A percentile compares a stretch with the other conserved stretches of the same genome.
phyloP scores from a whole-genome alignment of 2,329 filamentous ascomycete species.

The Ophiostoma triangulosporum region DNA sequence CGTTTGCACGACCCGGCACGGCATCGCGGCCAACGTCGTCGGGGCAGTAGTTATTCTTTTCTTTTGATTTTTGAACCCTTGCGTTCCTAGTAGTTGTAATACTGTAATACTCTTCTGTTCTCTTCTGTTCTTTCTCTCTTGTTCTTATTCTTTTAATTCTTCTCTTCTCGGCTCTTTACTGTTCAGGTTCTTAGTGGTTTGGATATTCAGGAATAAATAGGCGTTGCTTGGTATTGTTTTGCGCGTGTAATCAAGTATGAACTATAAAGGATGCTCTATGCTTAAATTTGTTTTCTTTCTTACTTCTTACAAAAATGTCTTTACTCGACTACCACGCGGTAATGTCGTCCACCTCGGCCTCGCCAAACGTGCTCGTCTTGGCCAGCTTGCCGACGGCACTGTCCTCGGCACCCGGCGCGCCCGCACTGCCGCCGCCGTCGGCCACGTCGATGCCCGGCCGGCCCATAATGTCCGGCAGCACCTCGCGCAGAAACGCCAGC shows the following conservation, averaged over 20 bases:
- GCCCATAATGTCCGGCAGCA: constrained; percentile 78
- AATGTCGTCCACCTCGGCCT: constrained; percentile 92
- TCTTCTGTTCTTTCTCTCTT: too few relatives aligned
- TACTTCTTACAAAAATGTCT: too few relatives aligned
- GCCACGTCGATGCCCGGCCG: constrained; percentile 19
- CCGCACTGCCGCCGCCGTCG: constrained; percentile 21
- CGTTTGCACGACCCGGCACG: constrained; percentile 21
- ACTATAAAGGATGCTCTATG: too few relatives aligned
- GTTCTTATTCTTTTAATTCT: too few relatives aligned
- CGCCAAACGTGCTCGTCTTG: constrained; percentile 86
- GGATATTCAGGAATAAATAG: too few relatives aligned
- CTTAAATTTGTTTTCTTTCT: too few relatives aligned
- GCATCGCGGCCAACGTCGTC: not conserved
- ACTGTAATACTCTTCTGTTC: too few relatives aligned
- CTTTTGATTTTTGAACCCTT: not conserved
- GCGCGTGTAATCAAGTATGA: too few relatives aligned
- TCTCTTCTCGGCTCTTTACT: too few relatives aligned
- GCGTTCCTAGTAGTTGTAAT: too few relatives aligned
- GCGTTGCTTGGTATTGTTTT: too few relatives aligned
- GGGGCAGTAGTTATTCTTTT: not conserved
- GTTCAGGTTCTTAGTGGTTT: too few relatives aligned
- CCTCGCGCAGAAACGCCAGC: constrained; percentile 67
- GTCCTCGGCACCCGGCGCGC: constrained; percentile 26
- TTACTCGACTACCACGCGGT: constrained; percentile 87
- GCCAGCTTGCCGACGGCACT: constrained; percentile 45